Evolutionary conservation across 345 rosid genomes (phyloP), one percentile per base, ranked within the genome.

Genomic region (Populus alba): DNA sequence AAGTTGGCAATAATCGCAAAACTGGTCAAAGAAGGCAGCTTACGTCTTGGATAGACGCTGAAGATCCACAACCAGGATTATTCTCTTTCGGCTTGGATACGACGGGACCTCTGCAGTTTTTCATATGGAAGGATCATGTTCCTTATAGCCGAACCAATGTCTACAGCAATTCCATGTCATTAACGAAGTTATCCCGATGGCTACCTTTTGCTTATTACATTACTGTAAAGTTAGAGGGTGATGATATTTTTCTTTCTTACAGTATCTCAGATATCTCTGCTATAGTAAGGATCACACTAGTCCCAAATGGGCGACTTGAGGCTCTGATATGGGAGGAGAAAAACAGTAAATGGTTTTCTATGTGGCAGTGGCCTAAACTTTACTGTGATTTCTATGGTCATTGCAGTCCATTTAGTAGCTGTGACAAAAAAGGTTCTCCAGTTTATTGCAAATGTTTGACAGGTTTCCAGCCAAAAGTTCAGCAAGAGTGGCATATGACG

Each of bases 401-500:
- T 6, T 70, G 74, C 62, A 74, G 80, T 70, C 31, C 45, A 51
- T 70, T 25, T 57, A 68, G 68, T 39, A 35, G 27, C 57, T 68
- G 76, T 57, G 51, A 73, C 23, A 16, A 3, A 29, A 41, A 25
- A 2, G 27, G 7, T 16, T 57, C 68, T 2, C 47, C 29, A 25
- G 27, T 20, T 11, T 3, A 12, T 23, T 78, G 81, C 67, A 35
- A 67, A 49, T 78, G 77, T 49, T 43, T 78, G 66, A 23, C 35
- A 16, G 81, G 76, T 20, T 78, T 78, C 33, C 27, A 20, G 1
- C 81, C 81, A 1, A 49, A 72, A 38, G 15, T 6, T 8, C 53
- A 45, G 51, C 8, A 65, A 57, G 81, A 78, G 38, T 51, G 77
- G 81, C 31, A 37, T 11, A 49, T 0, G 23, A 62, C 65, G n/a